Evolutionary conservation across 1,139 yeast species (phyloP), one percentile per base, ranked within the genome.

Genomic region (Zygoascus sp.): DNA sequence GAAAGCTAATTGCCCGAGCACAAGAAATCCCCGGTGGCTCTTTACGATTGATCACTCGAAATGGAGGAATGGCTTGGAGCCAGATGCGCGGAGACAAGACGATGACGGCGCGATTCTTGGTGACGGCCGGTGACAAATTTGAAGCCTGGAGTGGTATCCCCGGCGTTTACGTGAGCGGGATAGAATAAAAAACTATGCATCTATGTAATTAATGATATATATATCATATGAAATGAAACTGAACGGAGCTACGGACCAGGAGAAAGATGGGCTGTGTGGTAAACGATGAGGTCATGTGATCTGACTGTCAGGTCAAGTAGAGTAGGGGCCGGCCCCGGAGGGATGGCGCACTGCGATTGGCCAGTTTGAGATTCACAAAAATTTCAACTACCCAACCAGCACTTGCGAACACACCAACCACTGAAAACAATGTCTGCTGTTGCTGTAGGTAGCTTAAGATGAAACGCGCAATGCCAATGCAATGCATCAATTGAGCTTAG

Each of bases 21-120:
- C 82, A 81, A 57, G 66, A 68, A 25, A 64, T 82, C 19, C 80
- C 78, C 20, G 75, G 74, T 45, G 94, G 95, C 2, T 74, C 83
- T 0, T 79, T 80, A 53, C 60, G 77, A 36, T 64, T 87, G 42
- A 68, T 83, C 13, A 76, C 89, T 5, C 75, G 89, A 50, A 81
- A 74, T 61, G 94, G 83, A 0, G 66, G 76, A 0, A 61, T 85
- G 22, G 51, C 60, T 74, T 83, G 11, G 94, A 88, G 60, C 79
- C 52, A 84, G 79, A 57, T 83, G 27, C 39, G 45, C 2, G 28
- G 39, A 23, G 42, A 21, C 7, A 30, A 41, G 27, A 20, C 21
- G 7, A 11, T 42, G 28, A 21, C 22, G 15, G 36, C 25, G 2
- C 5, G 43, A 15, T 40, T 40, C 21, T 11, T 40, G 11, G 5